Conservation (phyloP, 2,329 filamentous ascomycete species). For the Botryotinia narcissicola region DNA sequence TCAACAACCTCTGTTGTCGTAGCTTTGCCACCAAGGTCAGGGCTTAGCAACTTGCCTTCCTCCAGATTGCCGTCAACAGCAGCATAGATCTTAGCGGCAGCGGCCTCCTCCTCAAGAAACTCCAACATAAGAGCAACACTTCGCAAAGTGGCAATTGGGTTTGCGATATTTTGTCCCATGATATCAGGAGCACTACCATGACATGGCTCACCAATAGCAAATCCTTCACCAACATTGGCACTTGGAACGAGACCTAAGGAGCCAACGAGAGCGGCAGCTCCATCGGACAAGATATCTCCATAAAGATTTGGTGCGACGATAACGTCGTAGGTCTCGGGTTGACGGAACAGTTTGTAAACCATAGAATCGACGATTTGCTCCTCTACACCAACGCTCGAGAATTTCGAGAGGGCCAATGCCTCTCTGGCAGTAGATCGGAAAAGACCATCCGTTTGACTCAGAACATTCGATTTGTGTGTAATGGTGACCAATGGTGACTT, state of each 20-base stretch:
- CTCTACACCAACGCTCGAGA: conserved; percentile 68
- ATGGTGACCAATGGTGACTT: conserved; percentile 78
- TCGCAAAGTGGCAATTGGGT: conserved; percentile 91
- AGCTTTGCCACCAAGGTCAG: conserved; percentile 85
- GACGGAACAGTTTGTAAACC: conserved; percentile 99
- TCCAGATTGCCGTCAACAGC: conserved; percentile 89
- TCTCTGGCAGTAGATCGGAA: conserved; percentile 79
- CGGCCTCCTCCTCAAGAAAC: conserved; percentile 83
- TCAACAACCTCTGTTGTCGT: conserved; percentile 82
- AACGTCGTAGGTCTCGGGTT: conserved; percentile 92
- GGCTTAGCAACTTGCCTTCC: conserved; percentile 77
- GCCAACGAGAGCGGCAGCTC: conserved; percentile 89
- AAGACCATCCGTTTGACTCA: conserved; percentile 92
- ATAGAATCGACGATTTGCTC: conserved; percentile 99
- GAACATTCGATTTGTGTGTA: conserved; percentile 97
- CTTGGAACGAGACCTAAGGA: conserved; percentile 88
- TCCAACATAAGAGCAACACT: conserved; percentile 94
- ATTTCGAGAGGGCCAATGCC: conserved; percentile 66
- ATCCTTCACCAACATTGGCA: conserved; percentile 90
- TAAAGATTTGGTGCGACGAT: conserved; percentile 98
- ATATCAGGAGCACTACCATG: conserved; percentile 97
- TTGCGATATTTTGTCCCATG: conserved; percentile 86
- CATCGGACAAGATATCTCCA: conserved; percentile 94
- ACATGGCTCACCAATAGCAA: conserved; percentile 97
- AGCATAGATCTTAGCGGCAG: conserved; percentile 84